These are phyloP conservation scores for Cutaneotrichosporon mucoides DNA, from an alignment of 1,284 basidiomycete species.

Conservation along the genomic window DNA sequence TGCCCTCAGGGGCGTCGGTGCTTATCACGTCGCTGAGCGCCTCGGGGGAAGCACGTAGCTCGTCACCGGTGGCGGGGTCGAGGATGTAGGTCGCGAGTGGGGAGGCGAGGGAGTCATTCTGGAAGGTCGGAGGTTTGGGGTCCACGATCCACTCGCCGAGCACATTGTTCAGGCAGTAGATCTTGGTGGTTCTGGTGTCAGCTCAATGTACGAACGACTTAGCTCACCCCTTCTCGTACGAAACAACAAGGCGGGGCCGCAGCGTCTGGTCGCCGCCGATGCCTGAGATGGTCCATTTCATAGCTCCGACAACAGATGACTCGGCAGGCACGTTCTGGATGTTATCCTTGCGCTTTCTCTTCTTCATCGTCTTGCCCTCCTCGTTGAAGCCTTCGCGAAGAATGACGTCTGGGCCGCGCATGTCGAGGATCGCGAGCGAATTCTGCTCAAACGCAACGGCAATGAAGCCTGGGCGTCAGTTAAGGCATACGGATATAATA, in stretches of 20 bases:
- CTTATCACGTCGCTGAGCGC: constrained; percentile 7
- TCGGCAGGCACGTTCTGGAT: constrained; percentile 44
- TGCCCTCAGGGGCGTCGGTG: constrained; percentile 22
- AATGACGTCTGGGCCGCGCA: constrained; percentile 66
- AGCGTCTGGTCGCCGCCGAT: constrained; percentile 57
- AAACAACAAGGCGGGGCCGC: constrained; percentile 62
- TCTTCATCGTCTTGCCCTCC: constrained; percentile 43
- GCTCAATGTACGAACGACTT: constrained; percentile 8
- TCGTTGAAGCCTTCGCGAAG: constrained; percentile 50
- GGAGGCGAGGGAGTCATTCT: constrained; percentile 52
- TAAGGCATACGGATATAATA: neutral
- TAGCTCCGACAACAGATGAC: constrained; percentile 50
- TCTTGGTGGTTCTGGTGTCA: constrained; percentile 50
- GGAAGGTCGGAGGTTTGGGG: constrained; percentile 48
- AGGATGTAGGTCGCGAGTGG: constrained; percentile 62
- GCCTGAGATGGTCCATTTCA: constrained; percentile 65
- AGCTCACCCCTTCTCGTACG: constrained; percentile 57
- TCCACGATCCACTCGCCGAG: constrained; percentile 58
- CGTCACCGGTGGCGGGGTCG: constrained; percentile 58
- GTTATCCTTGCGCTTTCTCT: constrained; percentile 45
- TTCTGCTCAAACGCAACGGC: constrained; percentile 64
- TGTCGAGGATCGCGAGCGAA: constrained; percentile 62
- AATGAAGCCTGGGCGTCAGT: constrained; percentile 59
- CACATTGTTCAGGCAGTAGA: constrained; percentile 57
- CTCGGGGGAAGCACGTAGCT: constrained; percentile 39